Evolutionary conservation across 2,329 filamentous ascomycete species (phyloP).

Genomic region (Monilinia polystroma): DNA sequence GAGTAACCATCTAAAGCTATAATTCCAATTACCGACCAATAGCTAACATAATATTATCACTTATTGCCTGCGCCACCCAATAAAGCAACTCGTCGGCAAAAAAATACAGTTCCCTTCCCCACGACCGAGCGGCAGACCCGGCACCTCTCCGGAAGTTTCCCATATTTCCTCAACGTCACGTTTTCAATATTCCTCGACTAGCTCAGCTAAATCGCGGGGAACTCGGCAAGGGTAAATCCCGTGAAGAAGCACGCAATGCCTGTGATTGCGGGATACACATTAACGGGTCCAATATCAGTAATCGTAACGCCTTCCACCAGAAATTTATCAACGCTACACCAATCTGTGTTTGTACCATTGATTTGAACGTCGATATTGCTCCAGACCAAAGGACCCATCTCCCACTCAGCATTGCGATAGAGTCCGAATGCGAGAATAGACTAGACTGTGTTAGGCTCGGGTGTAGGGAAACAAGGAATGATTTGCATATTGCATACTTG

Average conservation of each 20-base stretch:
- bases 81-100: not conserved
- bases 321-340: not conserved
- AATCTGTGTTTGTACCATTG: not conserved
- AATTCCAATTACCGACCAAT: not conserved
- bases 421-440: conserved; percentile 1
- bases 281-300: not conserved
- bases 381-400: not conserved
- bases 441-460: not conserved
- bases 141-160: not conserved
- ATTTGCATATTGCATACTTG: not conserved
- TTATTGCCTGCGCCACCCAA: not conserved
- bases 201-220: not conserved
- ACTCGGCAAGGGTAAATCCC: not conserved
- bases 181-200: not conserved
- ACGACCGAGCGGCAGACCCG: not conserved
- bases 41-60: not conserved
- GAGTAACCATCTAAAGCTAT: not conserved
- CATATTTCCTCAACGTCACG: no score
- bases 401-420: not conserved
- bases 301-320: not conserved
- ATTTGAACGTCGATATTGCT: not conserved
- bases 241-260: not conserved
- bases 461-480: no score
- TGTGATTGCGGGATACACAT: not conserved
- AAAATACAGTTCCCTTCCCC: not conserved